A percentile compares a stretch with the other conserved stretches of the same genome.
Evolutionary conservation across 2,329 filamentous ascomycete genomes (phyloP).

Genomic region (Drechslera avenae): DNA sequence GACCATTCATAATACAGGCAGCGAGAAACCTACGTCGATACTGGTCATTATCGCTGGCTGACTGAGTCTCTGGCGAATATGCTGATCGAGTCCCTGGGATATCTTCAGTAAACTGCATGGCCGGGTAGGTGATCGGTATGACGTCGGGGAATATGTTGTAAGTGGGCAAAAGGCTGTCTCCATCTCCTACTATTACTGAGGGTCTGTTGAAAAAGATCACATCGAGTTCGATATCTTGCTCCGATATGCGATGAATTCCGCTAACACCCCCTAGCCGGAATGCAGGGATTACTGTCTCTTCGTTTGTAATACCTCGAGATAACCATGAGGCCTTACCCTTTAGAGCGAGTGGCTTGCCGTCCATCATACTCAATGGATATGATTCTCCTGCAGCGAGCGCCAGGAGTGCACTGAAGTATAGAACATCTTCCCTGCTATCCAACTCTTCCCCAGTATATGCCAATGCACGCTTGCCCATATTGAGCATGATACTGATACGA

Average conservation of each 20-base stretch:
- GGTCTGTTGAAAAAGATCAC: slow-evolving; percentile 13
- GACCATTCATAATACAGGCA: slow-evolving; percentile 16
- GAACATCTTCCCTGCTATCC: slow-evolving; percentile 9
- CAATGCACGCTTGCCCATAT: slow-evolving; percentile 18
- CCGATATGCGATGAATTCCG: slow-evolving; percentile 14
- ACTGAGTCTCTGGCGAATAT: background rate
- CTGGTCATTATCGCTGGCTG: slow-evolving; percentile 6
- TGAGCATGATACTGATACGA: slow-evolving; percentile 22
- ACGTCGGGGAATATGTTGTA: background rate
- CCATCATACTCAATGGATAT: slow-evolving; percentile 19
- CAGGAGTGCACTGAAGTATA: slow-evolving; percentile 13
- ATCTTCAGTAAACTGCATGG: background rate
- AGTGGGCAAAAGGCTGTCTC: background rate
- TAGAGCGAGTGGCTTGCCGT: background rate
- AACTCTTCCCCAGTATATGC: slow-evolving; percentile 13
- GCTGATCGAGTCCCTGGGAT: background rate
- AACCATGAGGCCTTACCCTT: slow-evolving; percentile 14
- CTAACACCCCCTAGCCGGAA: slow-evolving; percentile 6
- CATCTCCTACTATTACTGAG: background rate
- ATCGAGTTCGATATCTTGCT: slow-evolving; percentile 15
- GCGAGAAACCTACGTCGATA: slow-evolving; percentile 19
- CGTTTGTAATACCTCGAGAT: background rate
- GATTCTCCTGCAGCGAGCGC: slow-evolving; percentile 20
- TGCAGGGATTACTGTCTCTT: slow-evolving; percentile 6
- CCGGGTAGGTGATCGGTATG: slow-evolving; percentile 1